Percentiles rank a stretch among this genome's conserved stretches.
These are phyloP conservation scores for Filobasidium floriforme DNA, from an alignment of 768 basidiomycete genomes.

Conservation along the genomic window DNA sequence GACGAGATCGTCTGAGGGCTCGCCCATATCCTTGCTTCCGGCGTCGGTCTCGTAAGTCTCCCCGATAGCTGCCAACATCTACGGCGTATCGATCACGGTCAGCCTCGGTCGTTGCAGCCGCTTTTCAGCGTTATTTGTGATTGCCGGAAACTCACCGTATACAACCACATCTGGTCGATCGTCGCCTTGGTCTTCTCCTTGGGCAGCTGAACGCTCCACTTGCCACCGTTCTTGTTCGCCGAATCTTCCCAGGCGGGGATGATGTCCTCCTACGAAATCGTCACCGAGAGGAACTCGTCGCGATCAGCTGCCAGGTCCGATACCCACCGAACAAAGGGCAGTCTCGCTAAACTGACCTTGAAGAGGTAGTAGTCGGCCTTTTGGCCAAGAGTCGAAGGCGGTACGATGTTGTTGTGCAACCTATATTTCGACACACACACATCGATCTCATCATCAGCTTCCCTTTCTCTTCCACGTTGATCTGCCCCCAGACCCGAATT, in stretches of 20 bases:
- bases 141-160: conserved; percentile 59
- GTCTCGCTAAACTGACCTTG: conserved; percentile 57
- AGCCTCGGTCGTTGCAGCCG: no score
- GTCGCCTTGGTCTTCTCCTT: conserved; percentile 78
- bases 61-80: conserved; percentile 99
- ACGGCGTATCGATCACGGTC: conserved; percentile 11
- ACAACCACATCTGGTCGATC: conserved; percentile 96
- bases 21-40: conserved; percentile 5
- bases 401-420: conserved; percentile 93
- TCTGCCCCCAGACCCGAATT: not conserved
- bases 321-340: not conserved
- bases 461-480: not conserved
- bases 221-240: conserved; percentile 92
- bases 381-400: conserved; percentile 81
- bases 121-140: no score
- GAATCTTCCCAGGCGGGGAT: conserved; percentile 97
- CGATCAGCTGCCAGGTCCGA: not conserved
- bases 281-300: not conserved
- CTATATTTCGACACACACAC: conserved; percentile 48
- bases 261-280: conserved; percentile 66
- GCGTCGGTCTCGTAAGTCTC: conserved; percentile 74
- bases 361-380: conserved; percentile 99
- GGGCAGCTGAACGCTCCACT: conserved; percentile 97
- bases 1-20: conserved; percentile 43
- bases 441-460: not conserved